phyloP scores from a whole-genome alignment of 2,329 filamentous ascomycete genomes.

The Parascedosporium putredinis region DNA sequence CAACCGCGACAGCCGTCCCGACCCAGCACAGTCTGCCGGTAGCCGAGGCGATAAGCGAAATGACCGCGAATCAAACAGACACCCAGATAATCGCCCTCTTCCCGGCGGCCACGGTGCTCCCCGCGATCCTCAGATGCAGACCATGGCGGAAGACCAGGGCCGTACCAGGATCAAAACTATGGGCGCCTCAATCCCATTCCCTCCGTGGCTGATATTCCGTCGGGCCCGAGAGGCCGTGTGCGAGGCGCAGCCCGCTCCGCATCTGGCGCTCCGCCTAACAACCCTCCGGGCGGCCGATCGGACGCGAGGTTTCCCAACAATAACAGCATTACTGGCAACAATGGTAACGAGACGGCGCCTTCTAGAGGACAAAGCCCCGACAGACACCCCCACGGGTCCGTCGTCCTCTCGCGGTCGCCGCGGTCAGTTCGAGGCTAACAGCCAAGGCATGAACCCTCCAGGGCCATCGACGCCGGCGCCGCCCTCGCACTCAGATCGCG shows the following conservation, averaged over 20 bases:
- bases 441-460: conserved; percentile 3
- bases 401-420: conserved; percentile 33
- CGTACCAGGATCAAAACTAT: conserved; percentile 51
- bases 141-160: conserved; percentile 29
- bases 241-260: conserved; percentile 29
- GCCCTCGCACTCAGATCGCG: conserved; percentile 11
- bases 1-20: conserved; percentile 18
- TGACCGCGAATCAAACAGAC: conserved; percentile 29
- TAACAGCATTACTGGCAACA: too few relatives aligned
- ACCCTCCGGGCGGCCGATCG: conserved; percentile 27
- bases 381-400: conserved; percentile 41
- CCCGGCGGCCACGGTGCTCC: conserved; percentile 7
- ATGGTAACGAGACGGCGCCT: too few relatives aligned
- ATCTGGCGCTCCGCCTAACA: conserved; percentile 23
- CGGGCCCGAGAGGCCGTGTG: conserved; percentile 45
- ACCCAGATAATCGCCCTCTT: neutral
- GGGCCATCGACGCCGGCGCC: conserved; percentile 8
- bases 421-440: conserved; percentile 11
- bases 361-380: conserved; percentile 36
- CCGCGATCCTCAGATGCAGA: conserved; percentile 33
- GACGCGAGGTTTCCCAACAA: conserved; percentile 31
- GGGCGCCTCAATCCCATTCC: conserved; percentile 48
- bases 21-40: conserved; percentile 18
- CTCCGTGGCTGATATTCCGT: conserved; percentile 35
- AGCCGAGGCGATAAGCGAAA: conserved; percentile 24